A percentile compares a stretch with the other conserved stretches of the same genome.
phyloP scores from a whole-genome alignment of 2,329 filamentous ascomycete species.

The Chaetomiaceae sp. region DNA sequence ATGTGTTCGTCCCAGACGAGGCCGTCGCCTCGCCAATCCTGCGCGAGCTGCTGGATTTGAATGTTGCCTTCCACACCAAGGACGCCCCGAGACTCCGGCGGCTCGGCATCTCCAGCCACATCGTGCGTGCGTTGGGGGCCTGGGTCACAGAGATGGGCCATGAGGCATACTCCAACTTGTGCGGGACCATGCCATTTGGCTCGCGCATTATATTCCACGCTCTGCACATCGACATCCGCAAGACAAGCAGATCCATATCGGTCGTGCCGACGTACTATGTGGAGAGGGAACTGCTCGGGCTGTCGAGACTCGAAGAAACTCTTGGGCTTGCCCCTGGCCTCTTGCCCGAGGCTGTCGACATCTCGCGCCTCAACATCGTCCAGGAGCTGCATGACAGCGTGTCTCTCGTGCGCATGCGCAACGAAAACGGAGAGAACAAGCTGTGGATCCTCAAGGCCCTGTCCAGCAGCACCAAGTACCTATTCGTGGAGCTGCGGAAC shows the following conservation, averaged over 20 bases:
- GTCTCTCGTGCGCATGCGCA: constrained; percentile 45
- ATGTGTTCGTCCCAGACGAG: constrained; percentile 54
- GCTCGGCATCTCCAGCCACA: constrained; percentile 50
- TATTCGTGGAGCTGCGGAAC: constrained; percentile 57
- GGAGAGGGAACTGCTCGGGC: constrained; percentile 48
- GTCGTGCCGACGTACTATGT: constrained; percentile 49
- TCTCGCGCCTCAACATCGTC: constrained; percentile 46
- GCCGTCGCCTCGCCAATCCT: constrained; percentile 38
- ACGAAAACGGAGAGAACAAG: constrained; percentile 17
- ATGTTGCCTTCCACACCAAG: constrained; percentile 52
- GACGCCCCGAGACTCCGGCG: constrained; percentile 44
- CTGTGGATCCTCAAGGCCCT: constrained; percentile 55
- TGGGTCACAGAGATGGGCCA: constrained; percentile 40
- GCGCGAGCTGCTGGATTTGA: constrained; percentile 45
- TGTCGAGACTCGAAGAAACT: constrained; percentile 37
- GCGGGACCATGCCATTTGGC: constrained; percentile 50
- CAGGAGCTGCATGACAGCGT: constrained; percentile 57
- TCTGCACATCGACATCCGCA: constrained; percentile 43
- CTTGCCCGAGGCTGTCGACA: constrained; percentile 46
- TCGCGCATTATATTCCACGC: constrained; percentile 53
- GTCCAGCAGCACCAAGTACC: constrained; percentile 53
- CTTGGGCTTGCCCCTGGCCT: constrained; percentile 40
- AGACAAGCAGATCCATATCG: constrained; percentile 43
- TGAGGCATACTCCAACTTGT: constrained; percentile 34
- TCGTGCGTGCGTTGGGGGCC: constrained; percentile 49